A percentile compares a stretch with the other conserved stretches of the same genome.
Conservation (phyloP, 306 rosid genomes). For the Geum urbanum region DNA sequence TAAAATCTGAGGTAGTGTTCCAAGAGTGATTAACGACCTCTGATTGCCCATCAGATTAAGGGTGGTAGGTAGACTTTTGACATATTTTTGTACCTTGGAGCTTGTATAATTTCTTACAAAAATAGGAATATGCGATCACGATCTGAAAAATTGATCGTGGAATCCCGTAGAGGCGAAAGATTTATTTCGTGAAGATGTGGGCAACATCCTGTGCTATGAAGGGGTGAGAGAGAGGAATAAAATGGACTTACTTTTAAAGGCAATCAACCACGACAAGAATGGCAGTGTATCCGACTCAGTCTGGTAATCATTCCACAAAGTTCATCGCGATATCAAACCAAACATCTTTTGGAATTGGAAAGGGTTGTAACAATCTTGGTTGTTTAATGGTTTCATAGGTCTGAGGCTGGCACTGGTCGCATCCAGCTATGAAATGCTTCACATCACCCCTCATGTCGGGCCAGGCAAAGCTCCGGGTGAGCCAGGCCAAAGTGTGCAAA, state of each 20-base stretch:
- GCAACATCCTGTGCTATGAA: not conserved
- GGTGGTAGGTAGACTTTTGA: not conserved
- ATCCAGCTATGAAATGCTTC: not conserved
- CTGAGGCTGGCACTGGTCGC: not conserved
- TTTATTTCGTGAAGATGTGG: not conserved
- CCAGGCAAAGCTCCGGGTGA: not conserved
- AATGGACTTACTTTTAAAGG: not conserved
- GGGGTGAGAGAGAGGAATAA: not conserved
- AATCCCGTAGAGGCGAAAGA: not conserved
- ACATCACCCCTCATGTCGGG: not conserved
- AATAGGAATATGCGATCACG: not conserved
- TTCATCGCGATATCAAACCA: not conserved
- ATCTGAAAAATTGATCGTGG: not conserved
- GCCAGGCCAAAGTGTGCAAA: accelerated
- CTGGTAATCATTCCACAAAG: not conserved
- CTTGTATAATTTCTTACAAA: not conserved
- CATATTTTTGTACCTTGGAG: not conserved
- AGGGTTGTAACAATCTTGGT: not conserved
- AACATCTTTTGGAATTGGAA: not conserved
- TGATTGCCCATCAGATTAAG: not conserved
- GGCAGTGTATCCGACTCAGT: not conserved
- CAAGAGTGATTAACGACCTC: not conserved
- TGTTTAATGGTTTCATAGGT: not conserved
- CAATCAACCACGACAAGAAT: not conserved
- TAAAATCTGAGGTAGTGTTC: not conserved